phyloP scores from a whole-genome alignment of 345 rosid genomes.

The Litchi chinensis region DNA sequence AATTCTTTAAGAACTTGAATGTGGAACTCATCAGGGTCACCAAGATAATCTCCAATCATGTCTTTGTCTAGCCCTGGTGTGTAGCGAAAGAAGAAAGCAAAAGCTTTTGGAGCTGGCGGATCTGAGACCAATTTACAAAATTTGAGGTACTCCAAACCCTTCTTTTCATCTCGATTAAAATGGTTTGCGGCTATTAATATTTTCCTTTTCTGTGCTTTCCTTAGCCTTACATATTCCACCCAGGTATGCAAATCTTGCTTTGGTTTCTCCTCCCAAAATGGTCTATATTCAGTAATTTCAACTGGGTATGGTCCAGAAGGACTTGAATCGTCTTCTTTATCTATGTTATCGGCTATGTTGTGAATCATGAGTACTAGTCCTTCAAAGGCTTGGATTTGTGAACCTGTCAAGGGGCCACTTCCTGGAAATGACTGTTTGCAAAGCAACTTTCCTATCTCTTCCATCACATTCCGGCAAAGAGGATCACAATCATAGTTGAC shows the following conservation, averaged over 20 bases:
- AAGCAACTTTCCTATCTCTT: slow-evolving; percentile 77
- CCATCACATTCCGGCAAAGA: slow-evolving; percentile 55
- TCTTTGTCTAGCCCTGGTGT: slow-evolving; percentile 72
- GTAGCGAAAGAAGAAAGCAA: slow-evolving; percentile 73
- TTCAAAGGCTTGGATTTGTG: slow-evolving; percentile 93
- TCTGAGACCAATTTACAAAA: slow-evolving; percentile 59
- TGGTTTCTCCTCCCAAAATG: slow-evolving; percentile 74
- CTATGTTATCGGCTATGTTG: slow-evolving; percentile 75
- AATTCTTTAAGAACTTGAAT: slow-evolving; percentile 74
- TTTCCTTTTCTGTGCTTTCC: slow-evolving; percentile 81
- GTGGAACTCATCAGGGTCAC: slow-evolving; percentile 85
- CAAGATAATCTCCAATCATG: slow-evolving; percentile 82
- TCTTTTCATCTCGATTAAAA: slow-evolving; percentile 78
- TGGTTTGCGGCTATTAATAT: slow-evolving; percentile 69
- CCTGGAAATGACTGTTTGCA: slow-evolving; percentile 86
- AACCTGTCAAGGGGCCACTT: slow-evolving; percentile 52
- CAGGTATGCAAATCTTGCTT: slow-evolving; percentile 60
- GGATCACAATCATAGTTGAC: slow-evolving; percentile 89
- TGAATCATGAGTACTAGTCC: slow-evolving; percentile 77
- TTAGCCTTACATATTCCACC: slow-evolving; percentile 61
- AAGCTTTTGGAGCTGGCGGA: slow-evolving; percentile 65
- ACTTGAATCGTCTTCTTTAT: slow-evolving; percentile 50
- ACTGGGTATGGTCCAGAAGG: slow-evolving; percentile 52
- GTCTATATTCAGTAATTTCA: slow-evolving; percentile 60
- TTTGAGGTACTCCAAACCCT: slow-evolving; percentile 82